phyloP scores from a whole-genome alignment of 306 rosid genomes.

The Malus fusca region DNA sequence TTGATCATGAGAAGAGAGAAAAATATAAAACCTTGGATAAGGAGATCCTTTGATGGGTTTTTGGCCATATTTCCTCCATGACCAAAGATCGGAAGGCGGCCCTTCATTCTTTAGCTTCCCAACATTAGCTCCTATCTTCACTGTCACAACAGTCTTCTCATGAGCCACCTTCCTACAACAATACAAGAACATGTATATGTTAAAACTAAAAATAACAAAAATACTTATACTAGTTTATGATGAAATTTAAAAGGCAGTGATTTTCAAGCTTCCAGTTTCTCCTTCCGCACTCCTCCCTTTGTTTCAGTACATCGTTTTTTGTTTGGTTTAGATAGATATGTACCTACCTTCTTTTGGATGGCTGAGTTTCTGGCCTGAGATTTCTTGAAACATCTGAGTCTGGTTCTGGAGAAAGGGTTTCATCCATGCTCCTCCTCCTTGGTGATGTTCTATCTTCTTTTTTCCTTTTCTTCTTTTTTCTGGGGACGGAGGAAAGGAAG shows the following conservation, averaged over 20 bases:
- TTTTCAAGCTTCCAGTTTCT: not conserved
- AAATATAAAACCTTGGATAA: constrained; percentile 58
- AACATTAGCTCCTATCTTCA: constrained; percentile 61
- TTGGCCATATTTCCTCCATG: constrained; percentile 99
- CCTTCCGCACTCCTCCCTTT: not conserved
- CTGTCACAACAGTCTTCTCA: constrained; percentile 65
- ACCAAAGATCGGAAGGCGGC: constrained; percentile 81
- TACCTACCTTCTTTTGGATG: constrained; percentile 46
- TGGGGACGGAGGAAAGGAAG: constrained; percentile 5
- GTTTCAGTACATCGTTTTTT: not conserved
- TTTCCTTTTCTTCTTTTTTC: not conserved
- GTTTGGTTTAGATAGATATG: not conserved
- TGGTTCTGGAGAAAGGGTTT: constrained; percentile 24
- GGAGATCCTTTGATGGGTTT: constrained; percentile 96
- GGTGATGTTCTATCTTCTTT: not conserved
- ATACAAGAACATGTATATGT: not conserved
- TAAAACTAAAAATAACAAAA: not conserved
- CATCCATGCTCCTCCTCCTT: constrained; percentile 28
- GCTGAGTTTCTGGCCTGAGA: constrained; percentile 35
- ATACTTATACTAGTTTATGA: not conserved
- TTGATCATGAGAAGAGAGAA: not conserved
- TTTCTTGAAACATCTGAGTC: constrained; percentile 36
- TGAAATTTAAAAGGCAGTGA: not conserved
- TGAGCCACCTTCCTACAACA: constrained; percentile 53
- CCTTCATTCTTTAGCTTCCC: constrained; percentile 87